Base-by-base conservation (phyloP, 2,329 filamentous ascomycete species). In the Westerdykella sp. region DNA sequence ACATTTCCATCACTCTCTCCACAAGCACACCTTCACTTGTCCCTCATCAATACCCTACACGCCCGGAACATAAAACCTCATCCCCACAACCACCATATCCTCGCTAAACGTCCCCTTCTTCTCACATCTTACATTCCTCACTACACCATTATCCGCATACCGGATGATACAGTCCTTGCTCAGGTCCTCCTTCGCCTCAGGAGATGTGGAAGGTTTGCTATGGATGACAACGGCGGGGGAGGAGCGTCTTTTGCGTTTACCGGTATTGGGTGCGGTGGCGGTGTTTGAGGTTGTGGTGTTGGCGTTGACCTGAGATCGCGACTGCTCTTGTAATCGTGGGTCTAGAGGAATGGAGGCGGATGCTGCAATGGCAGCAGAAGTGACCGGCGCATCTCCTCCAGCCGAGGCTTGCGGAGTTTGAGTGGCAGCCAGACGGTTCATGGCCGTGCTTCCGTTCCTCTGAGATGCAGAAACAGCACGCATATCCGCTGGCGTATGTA, bases 71-170 rank as follows among this genome's bases (percentile, higher is more conserved):
- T 70, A 59, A 49, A 70, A 72, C 34, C 70, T 59, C 46, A 71
- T 62, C 2, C 68, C 70, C 16, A 68, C 60, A 10, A 73, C 56
- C 28, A 73, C 56, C 21, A 60, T 59, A 4, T 68, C 60, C 51
- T 73, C 70, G 18, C 50, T 52, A 45, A 73, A 73, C 16, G 58
- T 46, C 6, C 69, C 70, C 18, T 57, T 52, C 42, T 67, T 56
- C 46, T 67, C 66, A 36, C 65, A 60, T 35, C 55, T 57, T 1
- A 71, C 54, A 48, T 72, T 67, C 40, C 70, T 62, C 41, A 70
- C 46, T 35, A 62, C 51, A 18, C 50, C 49, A 2, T 51, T 49
- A 10, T 56, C 51, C 2, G 67, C 66, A 47, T 60, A 68, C 14
- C 58, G 57, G 28, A 68, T 55, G 1, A 65, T 59, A 40, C 63